Evolutionary conservation across 2,329 filamentous ascomycete genomes (phyloP), one percentile per base, ranked within the genome.

Genomic region (Neofusicoccum sp.): DNA sequence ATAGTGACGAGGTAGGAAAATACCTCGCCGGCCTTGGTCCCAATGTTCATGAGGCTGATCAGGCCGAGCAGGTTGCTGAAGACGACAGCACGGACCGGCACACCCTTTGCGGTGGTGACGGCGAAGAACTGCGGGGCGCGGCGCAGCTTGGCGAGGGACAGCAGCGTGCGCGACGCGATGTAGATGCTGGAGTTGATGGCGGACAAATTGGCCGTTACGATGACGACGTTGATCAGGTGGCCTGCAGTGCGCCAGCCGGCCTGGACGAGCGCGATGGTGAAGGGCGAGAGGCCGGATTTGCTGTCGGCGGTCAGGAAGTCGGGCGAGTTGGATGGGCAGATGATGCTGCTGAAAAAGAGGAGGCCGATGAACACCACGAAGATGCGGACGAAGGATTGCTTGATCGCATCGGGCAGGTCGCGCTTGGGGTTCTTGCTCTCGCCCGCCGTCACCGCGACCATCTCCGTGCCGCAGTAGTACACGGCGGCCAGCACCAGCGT

Each of bases 151-250:
- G 88, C 88, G 85, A 93, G 89, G 76, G 86, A 91, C 0, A 92
- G 76, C 1, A 93, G 75, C 0, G 89, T 92, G 24, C 90, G 84
- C 3, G 87, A 89, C 45, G 86, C 86, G 65, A 93, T 90, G 71
- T 92, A 93, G 63, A 93, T 88, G 7, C 87, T 89, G 57, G 84
- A 86, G 74, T 93, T 93, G 66, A 88, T 84, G 16, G 89, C 26
- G 14, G 44, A 48, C 12, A 48, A 28, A 26, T 48, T 48, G n/a
- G 44, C 44, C 12, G 86, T 89, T 65, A 92, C 80, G 65, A 93
- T 87, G 30, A 91, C 80, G 38, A 88, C 89, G 71, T 93, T 93
- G 73, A 93, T 86, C 58, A 93, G 83, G 4, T 84, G 86, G 0
- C 88, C 86, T 3, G 92, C 82, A 6, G 82, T 86, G 4, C 78